Evolutionary conservation across 768 basidiomycete genomes (phyloP).

Genomic region (Boletus pseudo-olivaceus): DNA sequence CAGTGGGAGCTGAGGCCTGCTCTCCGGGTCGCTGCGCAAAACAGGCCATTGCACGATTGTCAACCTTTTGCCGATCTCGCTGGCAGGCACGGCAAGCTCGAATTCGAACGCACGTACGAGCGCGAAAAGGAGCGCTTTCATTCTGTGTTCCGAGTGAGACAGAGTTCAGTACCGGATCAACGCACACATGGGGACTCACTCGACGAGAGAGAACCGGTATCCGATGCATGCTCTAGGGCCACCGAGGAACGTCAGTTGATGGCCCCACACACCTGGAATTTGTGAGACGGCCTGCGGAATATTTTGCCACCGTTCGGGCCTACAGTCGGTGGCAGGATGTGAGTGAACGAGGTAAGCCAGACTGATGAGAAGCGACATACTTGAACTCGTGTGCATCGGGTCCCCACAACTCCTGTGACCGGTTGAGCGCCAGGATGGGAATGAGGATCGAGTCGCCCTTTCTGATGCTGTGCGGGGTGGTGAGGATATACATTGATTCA

Average conservation of each 20-base stretch:
- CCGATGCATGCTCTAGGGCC: slow-evolving; percentile 68
- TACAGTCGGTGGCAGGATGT: slow-evolving; percentile 20
- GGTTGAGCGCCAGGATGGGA: slow-evolving; percentile 53
- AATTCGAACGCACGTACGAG: slow-evolving; percentile 13
- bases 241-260: slow-evolving; percentile 58
- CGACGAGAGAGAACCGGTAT: slow-evolving; percentile 59
- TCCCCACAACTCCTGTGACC: slow-evolving; percentile 56
- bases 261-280: slow-evolving; percentile 61
- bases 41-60: not conserved
- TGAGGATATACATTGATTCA: not conserved
- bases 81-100: slow-evolving; percentile 3
- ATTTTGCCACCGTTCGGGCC: slow-evolving; percentile 63
- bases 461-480: slow-evolving; percentile 27
- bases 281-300: slow-evolving; percentile 40
- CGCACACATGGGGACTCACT: slow-evolving; percentile 37
- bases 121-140: slow-evolving; percentile 5
- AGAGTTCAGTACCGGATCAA: not conserved
- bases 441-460: slow-evolving; percentile 48
- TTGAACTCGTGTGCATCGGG: slow-evolving; percentile 58
- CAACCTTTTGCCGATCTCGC: not conserved
- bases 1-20: slow-evolving; percentile 7
- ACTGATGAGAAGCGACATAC: slow-evolving; percentile 30
- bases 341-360: not conserved
- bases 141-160: slow-evolving; percentile 1
- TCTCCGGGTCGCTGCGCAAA: slow-evolving; percentile 1